Base-by-base conservation (phyloP, 306 rosid genomes). In the Quercus mongolica region DNA sequence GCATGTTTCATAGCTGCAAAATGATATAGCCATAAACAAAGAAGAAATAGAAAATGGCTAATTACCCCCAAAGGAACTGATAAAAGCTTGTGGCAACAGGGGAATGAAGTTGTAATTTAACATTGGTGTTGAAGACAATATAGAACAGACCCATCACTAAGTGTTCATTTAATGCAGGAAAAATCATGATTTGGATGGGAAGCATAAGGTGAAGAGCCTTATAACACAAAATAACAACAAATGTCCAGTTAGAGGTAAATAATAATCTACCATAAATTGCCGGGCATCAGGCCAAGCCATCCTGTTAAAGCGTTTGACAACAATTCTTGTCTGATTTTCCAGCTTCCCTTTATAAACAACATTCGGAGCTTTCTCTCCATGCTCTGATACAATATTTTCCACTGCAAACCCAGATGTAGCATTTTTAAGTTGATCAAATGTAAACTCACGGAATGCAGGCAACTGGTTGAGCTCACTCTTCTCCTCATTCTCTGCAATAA, bases 401-500 rank as follows among this genome's bases (percentile, higher is more conserved):
- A 89, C 97, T 35, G 96, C 91, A 80, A 92, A 92, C 74, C 96
- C 92, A 73, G 97, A 92, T 68, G 96, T 92, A 11, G 97, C 96
- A 69, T 89, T 92, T 86, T 88, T 90, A 5, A 92, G 96, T 56
- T 88, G 96, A 86, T 86, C 94, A 0, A 90, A 83, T 8, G 94
- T 86, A 84, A 88, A 90, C 79, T 92, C 97, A 20, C 85, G 82
- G 79, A 92, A 92, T 33, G 59, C 68, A 61, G 89, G 85, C 86
- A 89, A 79, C 85, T 88, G 70, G 71, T 81, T 85, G 33, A 69
- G 80, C 84, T 89, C 91, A 13, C 76, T 77, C 76, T 64, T 82
- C 78, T 91, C 92, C 83, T 88, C 97, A 62, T 83, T 83, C 71
- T 87, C 92, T 92, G 92, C 55, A 82, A 78, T 69, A 79, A 88